Base-by-base conservation (phyloP, 805 yeast species). In the Metahyphopichia silvanorum region DNA sequence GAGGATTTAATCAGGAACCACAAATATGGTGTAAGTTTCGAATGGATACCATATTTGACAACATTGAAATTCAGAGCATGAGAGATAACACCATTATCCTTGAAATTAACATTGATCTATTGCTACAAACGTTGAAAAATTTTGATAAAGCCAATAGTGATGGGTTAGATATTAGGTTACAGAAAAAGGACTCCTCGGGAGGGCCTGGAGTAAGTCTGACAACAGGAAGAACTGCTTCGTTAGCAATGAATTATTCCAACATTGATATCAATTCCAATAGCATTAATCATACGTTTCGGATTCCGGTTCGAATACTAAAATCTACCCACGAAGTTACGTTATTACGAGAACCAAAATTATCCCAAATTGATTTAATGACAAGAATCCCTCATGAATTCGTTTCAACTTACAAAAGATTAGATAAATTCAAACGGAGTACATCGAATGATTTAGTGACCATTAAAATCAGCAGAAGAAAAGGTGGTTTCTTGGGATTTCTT, bases 271-370 rank as follows among this genome's bases (percentile, higher is more conserved):
- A 52, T 55, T 33, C 69, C 7, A 68, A 71, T 16, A 59, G 74
- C 3, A 68, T 85, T 12, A 71, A 73, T 39, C 87, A 82, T 47
- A 71, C 84, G 6, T 78, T 80, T 46, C 76, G 77, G 31, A 74
- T 89, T 13, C 91, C 95, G 0, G 85, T 85, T 2, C 64, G 79
- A 43, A 62, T 85, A 25, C 47, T 84, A 35, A 72, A 77, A 37
- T 67, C 64, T 40, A 72, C 68, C 11, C 77, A 73, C 38, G 79
- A 76, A 35, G 68, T 69, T 10, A 49, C 69, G 30, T 61, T 77
- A 7, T 60, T 66, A 13, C 42, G 43, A 26, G 93, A 84, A 47
- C 96, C 96, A 0, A 74, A 70, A 45, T 57, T 80, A 27, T 65
- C 66, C 27, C 60, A 62, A 33, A 70, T 79, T 31, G 77, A 78